Percentiles rank a stretch among this genome's conserved stretches.
These are phyloP conservation scores for Neurospora sp. DNA, from an alignment of 495 filamentous ascomycete species.

Conservation along the genomic window DNA sequence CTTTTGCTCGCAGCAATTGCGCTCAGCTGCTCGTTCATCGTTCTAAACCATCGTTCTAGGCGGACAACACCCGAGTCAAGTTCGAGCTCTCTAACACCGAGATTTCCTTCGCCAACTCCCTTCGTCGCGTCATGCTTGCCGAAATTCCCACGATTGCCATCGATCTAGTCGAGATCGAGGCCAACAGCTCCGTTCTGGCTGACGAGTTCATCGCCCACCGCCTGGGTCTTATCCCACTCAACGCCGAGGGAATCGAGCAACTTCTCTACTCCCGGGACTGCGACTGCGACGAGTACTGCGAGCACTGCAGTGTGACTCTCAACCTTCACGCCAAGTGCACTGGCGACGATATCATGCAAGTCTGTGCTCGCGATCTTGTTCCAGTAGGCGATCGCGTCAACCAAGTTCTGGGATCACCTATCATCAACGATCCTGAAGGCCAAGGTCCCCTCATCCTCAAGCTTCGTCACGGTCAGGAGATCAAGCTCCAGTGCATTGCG, in stretches of 20 bases:
- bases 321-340: constrained; percentile 75
- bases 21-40: not conserved
- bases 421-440: constrained; percentile 73
- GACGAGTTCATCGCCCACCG: constrained; percentile 95
- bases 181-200: constrained; percentile 85
- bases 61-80: constrained; percentile 59
- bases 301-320: constrained; percentile 76
- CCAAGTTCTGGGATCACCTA: constrained; percentile 56
- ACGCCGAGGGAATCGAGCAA: constrained; percentile 69
- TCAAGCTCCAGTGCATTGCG: constrained; percentile 81
- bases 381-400: constrained; percentile 59
- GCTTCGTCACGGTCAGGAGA: constrained; percentile 74
- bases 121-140: constrained; percentile 84
- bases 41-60: constrained; percentile 34
- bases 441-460: constrained; percentile 79
- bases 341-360: constrained; percentile 70
- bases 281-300: constrained; percentile 88
- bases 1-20: constrained; percentile 3
- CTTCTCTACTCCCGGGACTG: constrained; percentile 89
- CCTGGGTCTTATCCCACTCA: constrained; percentile 81
- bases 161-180: constrained; percentile 85
- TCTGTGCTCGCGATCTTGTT: constrained; percentile 79
- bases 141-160: constrained; percentile 94
- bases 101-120: constrained; percentile 84
- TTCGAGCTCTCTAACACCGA: constrained; percentile 73